Evolutionary conservation across 768 basidiomycete genomes (phyloP), one percentile per base, ranked within the genome.

Genomic region (Mrakia gelida): DNA sequence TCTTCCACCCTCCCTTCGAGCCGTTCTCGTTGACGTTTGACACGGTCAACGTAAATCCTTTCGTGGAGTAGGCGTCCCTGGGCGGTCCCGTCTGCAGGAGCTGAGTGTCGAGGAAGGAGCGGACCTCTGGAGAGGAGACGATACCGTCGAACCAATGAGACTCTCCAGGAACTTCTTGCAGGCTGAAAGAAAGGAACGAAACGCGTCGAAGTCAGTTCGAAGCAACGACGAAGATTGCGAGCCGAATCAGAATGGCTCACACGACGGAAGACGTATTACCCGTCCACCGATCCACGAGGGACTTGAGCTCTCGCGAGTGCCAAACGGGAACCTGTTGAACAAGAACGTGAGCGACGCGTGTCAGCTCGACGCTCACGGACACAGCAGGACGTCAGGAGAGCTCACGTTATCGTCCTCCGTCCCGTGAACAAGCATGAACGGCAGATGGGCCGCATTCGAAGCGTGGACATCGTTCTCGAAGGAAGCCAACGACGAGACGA

Each of bases 391-490:
- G n/a, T n/a, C n/a, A n/a, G n/a, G n/a, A n/a, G n/a, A 9, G 61
- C 77, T 78, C 32, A 78, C 95, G 79, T 97, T 95, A 56, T 90
- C 89, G 82, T 97, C 95, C 54, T 86, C 86, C n/a, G 38, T 68
- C n/a, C 81, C 95, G 81, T 96, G 91, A 56, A 95, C 86, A 1
- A 90, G 92, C 18, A 94, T 86, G 0, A 93, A 85, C 0, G 91
- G 90, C 0, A 86, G 90, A 71, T 90, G 87, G 0, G 87, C 89
- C 15, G 94, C 84, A 82, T 97, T 97, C 3, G 91, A 89, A 30
- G 94, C 81, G 84, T 94, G 91, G 5, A 95, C 83, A 81, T 96
- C 93, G 82, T 96, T 94, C 84, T 95, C 92, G 80, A 94, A 94
- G 3, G 91, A 89, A 0, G 91, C 90, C 34, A 95, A 86, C 0